A percentile compares a stretch with the other conserved stretches of the same genome.
phyloP scores from a whole-genome alignment of 176 grass and related monocot genomes.

The Oryza brachyantha region DNA sequence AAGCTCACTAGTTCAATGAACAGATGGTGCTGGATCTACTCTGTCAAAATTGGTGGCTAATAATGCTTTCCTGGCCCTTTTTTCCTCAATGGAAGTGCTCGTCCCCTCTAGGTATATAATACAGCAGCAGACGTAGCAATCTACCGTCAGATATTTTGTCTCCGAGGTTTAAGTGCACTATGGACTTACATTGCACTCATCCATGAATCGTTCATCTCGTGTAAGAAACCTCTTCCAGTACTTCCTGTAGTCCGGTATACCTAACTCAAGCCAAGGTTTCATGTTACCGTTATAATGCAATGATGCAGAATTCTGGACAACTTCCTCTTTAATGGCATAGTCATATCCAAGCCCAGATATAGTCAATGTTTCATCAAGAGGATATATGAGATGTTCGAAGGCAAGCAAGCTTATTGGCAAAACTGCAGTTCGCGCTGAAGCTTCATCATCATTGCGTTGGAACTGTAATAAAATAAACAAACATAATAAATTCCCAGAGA shows the following conservation, averaged over 20 bases:
- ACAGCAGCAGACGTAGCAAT: conserved; percentile 51
- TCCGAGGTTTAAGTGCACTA: conserved; percentile 46
- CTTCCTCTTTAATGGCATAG: conserved; percentile 54
- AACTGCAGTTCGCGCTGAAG: conserved; percentile 70
- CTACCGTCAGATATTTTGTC: conserved; percentile 39
- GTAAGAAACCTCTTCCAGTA: conserved; percentile 89
- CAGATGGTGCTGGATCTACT: conserved; percentile 56
- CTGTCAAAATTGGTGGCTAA: conserved; percentile 65
- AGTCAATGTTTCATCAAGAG: conserved; percentile 62
- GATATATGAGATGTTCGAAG: conserved; percentile 78
- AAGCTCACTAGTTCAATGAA: conserved; percentile 63
- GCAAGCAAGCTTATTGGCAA: conserved; percentile 85
- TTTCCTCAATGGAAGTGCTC: conserved; percentile 27
- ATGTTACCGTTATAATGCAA: conserved; percentile 97
- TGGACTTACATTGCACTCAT: conserved; percentile 92
- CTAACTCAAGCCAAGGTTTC: conserved; percentile 99
- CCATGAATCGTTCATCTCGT: conserved; percentile 77
- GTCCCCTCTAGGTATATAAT: conserved; percentile 46
- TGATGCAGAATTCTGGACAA: conserved; percentile 41
- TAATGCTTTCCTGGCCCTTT: conserved; percentile 27
- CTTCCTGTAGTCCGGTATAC: conserved; percentile 86
- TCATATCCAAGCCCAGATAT: conserved; percentile 82
- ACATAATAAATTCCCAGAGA: conserved; percentile 4
- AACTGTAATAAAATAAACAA: conserved; percentile 51
- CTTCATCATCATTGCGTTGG: conserved; percentile 46